Percentiles rank a stretch among this genome's conserved stretches.
Evolutionary conservation across 1,284 basidiomycete genomes (phyloP).

Genomic region (Apiotrichum akiyoshidainum): DNA sequence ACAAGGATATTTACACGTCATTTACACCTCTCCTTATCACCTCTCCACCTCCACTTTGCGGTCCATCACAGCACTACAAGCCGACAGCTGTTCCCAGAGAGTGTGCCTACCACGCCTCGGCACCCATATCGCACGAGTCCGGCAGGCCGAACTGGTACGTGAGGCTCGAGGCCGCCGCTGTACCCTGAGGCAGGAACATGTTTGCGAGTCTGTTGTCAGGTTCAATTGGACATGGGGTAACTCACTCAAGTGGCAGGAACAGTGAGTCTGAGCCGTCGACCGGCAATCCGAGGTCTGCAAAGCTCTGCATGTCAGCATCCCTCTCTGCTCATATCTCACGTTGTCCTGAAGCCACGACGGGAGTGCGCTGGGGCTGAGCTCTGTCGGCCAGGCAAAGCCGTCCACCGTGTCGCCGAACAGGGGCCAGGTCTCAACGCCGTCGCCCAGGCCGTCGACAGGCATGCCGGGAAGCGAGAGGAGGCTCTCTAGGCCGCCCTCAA

Average conservation of each 20-base stretch:
- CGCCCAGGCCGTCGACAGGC: conserved; percentile 15
- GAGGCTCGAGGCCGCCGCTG: conserved; percentile 26
- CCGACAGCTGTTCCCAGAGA: no score
- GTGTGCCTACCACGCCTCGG: conserved; percentile 49
- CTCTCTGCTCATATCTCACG: conserved; percentile 55
- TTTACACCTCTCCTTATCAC: neutral
- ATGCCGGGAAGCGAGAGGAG: conserved; percentile 37
- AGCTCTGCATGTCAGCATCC: conserved; percentile 56
- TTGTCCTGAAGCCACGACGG: conserved; percentile 57
- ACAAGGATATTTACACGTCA: no score
- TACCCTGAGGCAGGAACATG: conserved; percentile 46
- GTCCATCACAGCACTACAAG: no score
- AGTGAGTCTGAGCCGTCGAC: conserved; percentile 82
- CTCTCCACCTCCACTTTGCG: neutral
- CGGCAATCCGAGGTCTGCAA: conserved; percentile 82
- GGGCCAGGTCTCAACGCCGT: conserved; percentile 17
- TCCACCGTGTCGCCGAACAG: conserved; percentile 20
- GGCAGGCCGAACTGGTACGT: conserved; percentile 38
- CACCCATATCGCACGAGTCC: conserved; percentile 46
- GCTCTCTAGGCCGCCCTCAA: conserved; percentile 41
- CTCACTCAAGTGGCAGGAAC: conserved; percentile 61
- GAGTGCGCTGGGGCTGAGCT: conserved; percentile 50
- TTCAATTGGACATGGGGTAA: neutral
- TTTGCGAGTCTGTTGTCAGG: conserved; percentile 40
- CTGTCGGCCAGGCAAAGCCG: conserved; percentile 70